Percentiles rank a stretch among this genome's conserved stretches.
These are phyloP conservation scores for Elsinoe fawcettii DNA, from an alignment of 2,329 filamentous ascomycete species.

Conservation along the genomic window DNA sequence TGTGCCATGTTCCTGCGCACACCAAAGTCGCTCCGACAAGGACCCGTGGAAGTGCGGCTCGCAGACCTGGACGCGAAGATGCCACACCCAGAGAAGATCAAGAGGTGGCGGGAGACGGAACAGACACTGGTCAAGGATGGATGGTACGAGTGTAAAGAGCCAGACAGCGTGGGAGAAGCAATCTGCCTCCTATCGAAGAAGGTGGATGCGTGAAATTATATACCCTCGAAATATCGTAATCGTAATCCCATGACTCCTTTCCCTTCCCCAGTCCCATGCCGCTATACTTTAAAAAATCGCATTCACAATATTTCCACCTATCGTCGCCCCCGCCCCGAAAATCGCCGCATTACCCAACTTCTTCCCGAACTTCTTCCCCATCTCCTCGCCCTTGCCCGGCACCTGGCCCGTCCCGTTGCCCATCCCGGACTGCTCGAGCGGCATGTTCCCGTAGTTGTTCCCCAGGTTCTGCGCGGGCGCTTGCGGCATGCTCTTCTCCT, in stretches of 20 bases:
- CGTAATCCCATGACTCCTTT: background rate
- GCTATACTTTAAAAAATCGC: constrained; percentile 64
- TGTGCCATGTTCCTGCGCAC: constrained; percentile 38
- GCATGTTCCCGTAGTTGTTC: constrained; percentile 57
- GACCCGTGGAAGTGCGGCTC: constrained; percentile 34
- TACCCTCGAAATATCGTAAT: background rate
- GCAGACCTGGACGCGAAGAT: constrained; percentile 43
- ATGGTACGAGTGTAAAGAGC: constrained; percentile 34
- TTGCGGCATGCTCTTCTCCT: constrained; percentile 53
- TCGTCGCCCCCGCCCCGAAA: constrained; percentile 85
- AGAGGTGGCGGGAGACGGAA: constrained; percentile 37
- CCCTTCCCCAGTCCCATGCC: background rate
- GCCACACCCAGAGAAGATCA: constrained; percentile 30
- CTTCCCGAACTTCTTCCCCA: constrained; percentile 93
- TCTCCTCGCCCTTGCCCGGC: constrained; percentile 59
- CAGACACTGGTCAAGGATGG: constrained; percentile 30
- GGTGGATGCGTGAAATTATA: background rate
- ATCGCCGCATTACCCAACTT: constrained; percentile 82
- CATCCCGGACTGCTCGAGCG: constrained; percentile 62
- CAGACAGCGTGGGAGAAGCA: constrained; percentile 18
- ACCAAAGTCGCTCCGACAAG: constrained; percentile 18
- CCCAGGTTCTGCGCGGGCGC: constrained; percentile 36
- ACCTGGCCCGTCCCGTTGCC: constrained; percentile 41
- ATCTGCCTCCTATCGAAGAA: constrained; percentile 24
- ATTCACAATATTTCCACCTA: constrained; percentile 84